Conservation (phyloP, 2,329 filamentous ascomycete species). For the Aspergillus intermedius region DNA sequence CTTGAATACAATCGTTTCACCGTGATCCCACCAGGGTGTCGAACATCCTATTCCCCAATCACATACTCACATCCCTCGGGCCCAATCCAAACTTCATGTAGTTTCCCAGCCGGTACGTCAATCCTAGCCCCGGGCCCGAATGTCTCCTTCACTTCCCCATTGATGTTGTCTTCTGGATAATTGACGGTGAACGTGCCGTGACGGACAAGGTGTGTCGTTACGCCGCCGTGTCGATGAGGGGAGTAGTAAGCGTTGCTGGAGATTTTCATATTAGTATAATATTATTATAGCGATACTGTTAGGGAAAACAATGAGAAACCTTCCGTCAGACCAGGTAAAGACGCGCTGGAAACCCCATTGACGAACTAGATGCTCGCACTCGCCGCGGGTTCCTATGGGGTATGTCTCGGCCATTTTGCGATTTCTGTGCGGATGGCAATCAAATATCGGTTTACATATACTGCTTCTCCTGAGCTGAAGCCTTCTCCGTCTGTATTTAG, state of each 20-base stretch:
- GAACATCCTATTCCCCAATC: slow-evolving; percentile 45
- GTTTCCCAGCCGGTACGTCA: slow-evolving; percentile 51
- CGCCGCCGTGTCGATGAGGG: slow-evolving; percentile 50
- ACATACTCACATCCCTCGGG: slow-evolving; percentile 54
- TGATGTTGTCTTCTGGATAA: slow-evolving; percentile 47
- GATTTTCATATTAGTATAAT: not conserved
- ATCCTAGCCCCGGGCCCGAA: slow-evolving; percentile 50
- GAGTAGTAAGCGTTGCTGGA: slow-evolving; percentile 53
- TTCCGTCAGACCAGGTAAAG: slow-evolving; percentile 56
- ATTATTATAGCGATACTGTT: not conserved
- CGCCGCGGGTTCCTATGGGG: slow-evolving; percentile 28
- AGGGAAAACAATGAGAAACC: slow-evolving; percentile 35
- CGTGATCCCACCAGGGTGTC: not conserved
- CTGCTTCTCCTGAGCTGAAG: not conserved
- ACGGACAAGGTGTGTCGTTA: slow-evolving; percentile 56
- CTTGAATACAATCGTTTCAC: not conserved
- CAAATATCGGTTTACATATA: not conserved
- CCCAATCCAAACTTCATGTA: slow-evolving; percentile 59
- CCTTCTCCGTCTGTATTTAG: not conserved
- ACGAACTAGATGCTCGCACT: slow-evolving; percentile 50
- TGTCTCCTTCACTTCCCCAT: slow-evolving; percentile 39
- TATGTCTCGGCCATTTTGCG: slow-evolving; percentile 25
- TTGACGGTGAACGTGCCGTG: slow-evolving; percentile 51
- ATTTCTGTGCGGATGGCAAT: not conserved
- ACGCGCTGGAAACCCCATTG: slow-evolving; percentile 55